phyloP scores from a whole-genome alignment of 441 rosid species.

The Omphalea diandra region DNA sequence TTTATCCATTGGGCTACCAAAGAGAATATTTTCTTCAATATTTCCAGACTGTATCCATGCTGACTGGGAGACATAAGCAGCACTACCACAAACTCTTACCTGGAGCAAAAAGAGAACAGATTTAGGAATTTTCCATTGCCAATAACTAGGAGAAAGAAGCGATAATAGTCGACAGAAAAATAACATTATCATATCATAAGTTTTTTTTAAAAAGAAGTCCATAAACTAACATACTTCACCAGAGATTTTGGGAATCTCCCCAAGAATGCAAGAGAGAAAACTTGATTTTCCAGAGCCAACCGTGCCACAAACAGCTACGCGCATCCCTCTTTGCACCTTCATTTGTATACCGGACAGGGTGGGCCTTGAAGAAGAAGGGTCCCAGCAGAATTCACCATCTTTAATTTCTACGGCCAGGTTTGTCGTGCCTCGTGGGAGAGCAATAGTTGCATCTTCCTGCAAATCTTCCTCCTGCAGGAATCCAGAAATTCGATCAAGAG shows the following conservation, averaged over 20 bases:
- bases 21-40: conserved; percentile 97
- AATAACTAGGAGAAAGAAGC: background rate
- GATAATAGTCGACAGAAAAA: conserved; percentile 5
- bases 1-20: conserved; percentile 97
- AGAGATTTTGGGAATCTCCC: conserved; percentile 92
- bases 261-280: conserved; percentile 97
- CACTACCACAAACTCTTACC: conserved; percentile 92
- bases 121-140: conserved; percentile 15
- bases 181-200: background rate
- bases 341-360: conserved; percentile 76
- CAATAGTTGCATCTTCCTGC: conserved; percentile 85
- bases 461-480: conserved; percentile 97
- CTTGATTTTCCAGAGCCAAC: conserved; percentile 99
- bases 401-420: conserved; percentile 70
- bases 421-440: conserved; percentile 71
- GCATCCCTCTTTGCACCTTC: conserved; percentile 93
- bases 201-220: conserved; percentile 12
- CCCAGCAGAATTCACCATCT: conserved; percentile 90
- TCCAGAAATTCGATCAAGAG: conserved; percentile 96
- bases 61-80: conserved; percentile 98
- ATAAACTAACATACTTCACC: conserved; percentile 81
- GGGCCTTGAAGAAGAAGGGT: conserved; percentile 56
- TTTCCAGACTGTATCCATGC: conserved; percentile 99
- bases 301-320: conserved; percentile 97
- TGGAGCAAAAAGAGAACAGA: conserved; percentile 22